Percentiles rank a stretch among this genome's conserved stretches.
Conservation (phyloP, 495 filamentous ascomycete genomes). For the Jackrogersella minutella region DNA sequence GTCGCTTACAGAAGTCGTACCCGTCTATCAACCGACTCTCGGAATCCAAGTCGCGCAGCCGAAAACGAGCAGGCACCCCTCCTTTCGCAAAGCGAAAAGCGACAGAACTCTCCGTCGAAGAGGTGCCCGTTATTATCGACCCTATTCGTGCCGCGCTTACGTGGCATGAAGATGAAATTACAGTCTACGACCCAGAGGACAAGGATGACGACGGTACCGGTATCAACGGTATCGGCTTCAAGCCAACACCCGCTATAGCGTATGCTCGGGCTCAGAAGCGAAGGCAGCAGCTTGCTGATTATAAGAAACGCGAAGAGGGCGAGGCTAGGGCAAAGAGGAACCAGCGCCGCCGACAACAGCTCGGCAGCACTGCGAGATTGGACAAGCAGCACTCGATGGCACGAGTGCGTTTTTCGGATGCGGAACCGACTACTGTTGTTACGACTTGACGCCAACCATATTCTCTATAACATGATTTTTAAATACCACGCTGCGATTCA, state of each 20-base stretch:
- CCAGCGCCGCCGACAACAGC: slow-evolving; percentile 63
- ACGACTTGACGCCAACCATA: slow-evolving; percentile 32
- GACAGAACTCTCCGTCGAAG: slow-evolving; percentile 27
- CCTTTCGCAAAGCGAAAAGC: slow-evolving; percentile 44
- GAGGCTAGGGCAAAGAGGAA: slow-evolving; percentile 81
- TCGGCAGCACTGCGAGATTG: slow-evolving; percentile 21
- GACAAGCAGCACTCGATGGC: slow-evolving; percentile 41
- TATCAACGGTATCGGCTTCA: slow-evolving; percentile 91
- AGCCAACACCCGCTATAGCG: slow-evolving; percentile 83
- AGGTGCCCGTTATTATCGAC: slow-evolving; percentile 54
- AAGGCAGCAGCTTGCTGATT: slow-evolving; percentile 83
- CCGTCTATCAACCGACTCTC: slow-evolving; percentile 50
- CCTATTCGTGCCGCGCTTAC: slow-evolving; percentile 66
- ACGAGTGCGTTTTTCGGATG: slow-evolving; percentile 41
- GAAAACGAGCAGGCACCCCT: slow-evolving; percentile 55
- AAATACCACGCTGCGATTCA: slow-evolving; percentile 20
- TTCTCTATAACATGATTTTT: background rate
- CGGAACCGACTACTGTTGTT: slow-evolving; percentile 41
- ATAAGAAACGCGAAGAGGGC: slow-evolving; percentile 79
- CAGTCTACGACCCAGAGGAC: slow-evolving; percentile 77
- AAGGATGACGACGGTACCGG: slow-evolving; percentile 80
- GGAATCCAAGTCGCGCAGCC: slow-evolving; percentile 51
- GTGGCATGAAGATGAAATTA: slow-evolving; percentile 87
- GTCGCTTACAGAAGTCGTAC: slow-evolving; percentile 44
- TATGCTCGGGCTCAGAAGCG: slow-evolving; percentile 77